These are phyloP conservation scores for Gaeumannomyces sp. DNA, from an alignment of 2,329 filamentous ascomycete genomes.

Conservation along the genomic window DNA sequence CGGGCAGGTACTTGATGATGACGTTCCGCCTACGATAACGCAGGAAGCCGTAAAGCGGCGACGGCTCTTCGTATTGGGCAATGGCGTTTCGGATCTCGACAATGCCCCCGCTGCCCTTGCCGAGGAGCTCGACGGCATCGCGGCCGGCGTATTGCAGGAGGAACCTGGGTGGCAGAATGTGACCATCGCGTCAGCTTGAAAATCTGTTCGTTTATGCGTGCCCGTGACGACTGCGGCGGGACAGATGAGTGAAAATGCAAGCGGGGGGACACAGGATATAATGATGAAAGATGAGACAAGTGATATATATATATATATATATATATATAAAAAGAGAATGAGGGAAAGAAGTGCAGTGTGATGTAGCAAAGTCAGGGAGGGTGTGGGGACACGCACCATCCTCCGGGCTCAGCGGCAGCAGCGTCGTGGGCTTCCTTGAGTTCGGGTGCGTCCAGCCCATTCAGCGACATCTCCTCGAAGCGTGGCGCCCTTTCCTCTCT, in stretches of 20 bases:
- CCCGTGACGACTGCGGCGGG: too few relatives aligned
- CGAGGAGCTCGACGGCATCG: constrained; percentile 78
- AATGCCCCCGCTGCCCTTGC: constrained; percentile 73
- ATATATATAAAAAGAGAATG: too few relatives aligned
- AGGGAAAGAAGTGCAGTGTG: constrained; percentile 7
- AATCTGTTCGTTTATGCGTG: not conserved
- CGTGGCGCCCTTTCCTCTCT: not conserved
- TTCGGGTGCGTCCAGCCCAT: constrained; percentile 78
- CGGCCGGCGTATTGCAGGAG: constrained; percentile 84
- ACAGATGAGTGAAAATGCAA: too few relatives aligned
- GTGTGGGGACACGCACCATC: constrained; percentile 68
- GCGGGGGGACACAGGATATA: too few relatives aligned
- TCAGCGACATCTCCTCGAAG: constrained; percentile 71
- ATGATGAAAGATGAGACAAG: not conserved
- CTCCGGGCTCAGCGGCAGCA: constrained; percentile 75
- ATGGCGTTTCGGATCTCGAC: constrained; percentile 76
- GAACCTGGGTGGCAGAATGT: constrained; percentile 58
- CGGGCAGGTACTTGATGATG: constrained; percentile 85
- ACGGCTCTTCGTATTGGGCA: constrained; percentile 71
- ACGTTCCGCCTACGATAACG: constrained; percentile 86
- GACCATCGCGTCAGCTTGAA: not conserved
- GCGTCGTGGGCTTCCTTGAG: constrained; percentile 81
- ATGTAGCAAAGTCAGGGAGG: constrained; percentile 10
- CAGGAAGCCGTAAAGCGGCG: constrained; percentile 86
- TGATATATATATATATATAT: too few relatives aligned